Evolutionary conservation across 208 protist species (phyloP).

Genomic region (Trypanosoma melophagium): DNA sequence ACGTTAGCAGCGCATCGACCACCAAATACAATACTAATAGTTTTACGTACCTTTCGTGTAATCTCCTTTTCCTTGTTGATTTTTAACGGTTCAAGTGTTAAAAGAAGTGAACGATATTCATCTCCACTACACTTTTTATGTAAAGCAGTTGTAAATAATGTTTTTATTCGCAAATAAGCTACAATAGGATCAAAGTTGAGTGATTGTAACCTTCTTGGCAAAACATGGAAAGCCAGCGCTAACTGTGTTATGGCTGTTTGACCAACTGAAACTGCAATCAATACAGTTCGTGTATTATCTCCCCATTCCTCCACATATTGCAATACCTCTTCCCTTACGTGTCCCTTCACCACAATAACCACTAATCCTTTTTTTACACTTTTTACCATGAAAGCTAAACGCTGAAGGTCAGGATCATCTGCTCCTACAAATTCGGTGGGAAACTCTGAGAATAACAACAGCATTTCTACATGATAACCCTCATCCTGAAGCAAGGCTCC

Average conservation of each 20-base stretch:
- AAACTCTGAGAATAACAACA: slow-evolving; percentile 47
- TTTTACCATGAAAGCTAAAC: slow-evolving; percentile 13
- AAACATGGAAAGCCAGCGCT: slow-evolving; percentile 40
- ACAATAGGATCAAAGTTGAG: neutral
- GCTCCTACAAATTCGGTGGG: slow-evolving; percentile 17
- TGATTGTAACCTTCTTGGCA: slow-evolving; percentile 34
- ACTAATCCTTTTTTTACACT: slow-evolving; percentile 28
- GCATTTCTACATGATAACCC: slow-evolving; percentile 28
- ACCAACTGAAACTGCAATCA: slow-evolving; percentile 53
- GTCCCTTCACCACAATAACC: slow-evolving; percentile 43
- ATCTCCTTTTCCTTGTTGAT: neutral
- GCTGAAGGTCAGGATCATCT: slow-evolving; percentile 5
- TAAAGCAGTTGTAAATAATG: slow-evolving; percentile 4
- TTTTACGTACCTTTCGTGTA: neutral
- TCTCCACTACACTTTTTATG: neutral
- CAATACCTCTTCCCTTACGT: slow-evolving; percentile 35
- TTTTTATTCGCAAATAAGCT: slow-evolving; percentile 9
- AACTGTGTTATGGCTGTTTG: slow-evolving; percentile 52
- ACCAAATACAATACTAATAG: slow-evolving; percentile 30
- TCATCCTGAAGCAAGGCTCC: slow-evolving; percentile 13
- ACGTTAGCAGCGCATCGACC: slow-evolving; percentile 12
- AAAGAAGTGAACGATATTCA: slow-evolving; percentile 11
- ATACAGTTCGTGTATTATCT: slow-evolving; percentile 31
- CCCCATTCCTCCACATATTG: slow-evolving; percentile 49
- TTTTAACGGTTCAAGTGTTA: slow-evolving; percentile 12